Evolutionary conservation across 495 filamentous ascomycete species (phyloP).

Genomic region (Hypoxylon trugodes): DNA sequence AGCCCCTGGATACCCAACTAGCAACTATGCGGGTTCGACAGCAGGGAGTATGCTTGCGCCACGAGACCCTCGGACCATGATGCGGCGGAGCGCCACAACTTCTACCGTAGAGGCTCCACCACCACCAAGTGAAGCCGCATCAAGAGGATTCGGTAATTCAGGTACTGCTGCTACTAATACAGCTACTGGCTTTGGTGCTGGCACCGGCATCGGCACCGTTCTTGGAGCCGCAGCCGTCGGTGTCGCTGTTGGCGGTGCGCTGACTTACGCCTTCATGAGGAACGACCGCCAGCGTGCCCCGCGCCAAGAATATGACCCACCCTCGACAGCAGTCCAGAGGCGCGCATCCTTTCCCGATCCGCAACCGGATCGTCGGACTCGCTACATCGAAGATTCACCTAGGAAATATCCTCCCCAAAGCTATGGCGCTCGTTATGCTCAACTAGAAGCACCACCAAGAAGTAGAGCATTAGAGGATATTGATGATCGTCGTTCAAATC

Average conservation of each 20-base stretch:
- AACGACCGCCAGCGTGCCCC: conserved; percentile 58
- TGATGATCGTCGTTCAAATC: conserved; percentile 49
- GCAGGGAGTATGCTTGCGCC: conserved; percentile 37
- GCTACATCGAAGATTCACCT: conserved; percentile 49
- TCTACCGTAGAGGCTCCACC: conserved; percentile 43
- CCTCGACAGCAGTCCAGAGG: conserved; percentile 41
- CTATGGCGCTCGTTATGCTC: conserved; percentile 51
- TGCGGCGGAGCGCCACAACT: conserved; percentile 51
- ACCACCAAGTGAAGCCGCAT: no score
- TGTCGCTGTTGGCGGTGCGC: conserved; percentile 73
- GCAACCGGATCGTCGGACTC: conserved; percentile 40
- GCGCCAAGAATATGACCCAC: conserved; percentile 48
- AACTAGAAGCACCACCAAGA: conserved; percentile 36
- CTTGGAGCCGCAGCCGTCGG: conserved; percentile 74
- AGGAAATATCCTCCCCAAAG: conserved; percentile 43
- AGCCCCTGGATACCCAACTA: conserved; percentile 37
- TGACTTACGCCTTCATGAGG: conserved; percentile 76
- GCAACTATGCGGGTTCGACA: conserved; percentile 43
- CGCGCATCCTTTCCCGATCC: conserved; percentile 51
- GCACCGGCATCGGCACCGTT: conserved; percentile 64
- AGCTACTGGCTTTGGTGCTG: conserved; percentile 28
- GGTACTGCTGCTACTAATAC: no score
- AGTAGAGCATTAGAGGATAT: conserved; percentile 55
- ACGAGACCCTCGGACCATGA: conserved; percentile 35
- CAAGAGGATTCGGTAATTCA: no score